Percentiles rank a stretch among this genome's conserved stretches.
These are phyloP conservation scores for Talaromyces trachyspermus DNA, from an alignment of 495 filamentous ascomycete species.

Conservation along the genomic window DNA sequence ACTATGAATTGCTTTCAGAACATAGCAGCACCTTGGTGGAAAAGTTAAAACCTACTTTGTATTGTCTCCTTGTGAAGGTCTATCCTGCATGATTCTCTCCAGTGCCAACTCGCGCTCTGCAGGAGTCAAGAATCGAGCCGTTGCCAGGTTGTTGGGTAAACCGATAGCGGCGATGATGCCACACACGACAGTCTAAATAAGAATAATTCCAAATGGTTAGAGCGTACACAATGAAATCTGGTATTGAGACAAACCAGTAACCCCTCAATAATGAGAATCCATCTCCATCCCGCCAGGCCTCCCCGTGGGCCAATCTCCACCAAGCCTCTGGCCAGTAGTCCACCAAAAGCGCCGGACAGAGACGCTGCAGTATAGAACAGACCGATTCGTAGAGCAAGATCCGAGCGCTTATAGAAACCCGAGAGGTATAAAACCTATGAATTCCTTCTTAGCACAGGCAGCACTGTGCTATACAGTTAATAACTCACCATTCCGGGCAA, in stretches of 20 bases:
- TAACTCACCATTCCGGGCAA: slow-evolving; percentile 60
- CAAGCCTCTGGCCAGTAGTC: slow-evolving; percentile 57
- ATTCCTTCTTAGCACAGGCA: neutral
- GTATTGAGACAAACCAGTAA: slow-evolving; percentile 31
- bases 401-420: slow-evolving; percentile 62
- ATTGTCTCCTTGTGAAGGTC: slow-evolving; percentile 19
- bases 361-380: slow-evolving; percentile 69
- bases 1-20: neutral
- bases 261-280: slow-evolving; percentile 61
- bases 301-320: slow-evolving; percentile 51
- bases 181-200: slow-evolving; percentile 40
- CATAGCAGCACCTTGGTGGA: neutral
- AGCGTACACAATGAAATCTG: neutral
- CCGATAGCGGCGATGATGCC: slow-evolving; percentile 44
- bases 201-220: slow-evolving; percentile 23
- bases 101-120: slow-evolving; percentile 41
- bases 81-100: slow-evolving; percentile 32
- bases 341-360: slow-evolving; percentile 64
- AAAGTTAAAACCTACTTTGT: slow-evolving; percentile 17
- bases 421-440: slow-evolving; percentile 57
- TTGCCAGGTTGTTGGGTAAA: slow-evolving; percentile 47
- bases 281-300: slow-evolving; percentile 50
- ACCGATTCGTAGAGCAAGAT: slow-evolving; percentile 64
- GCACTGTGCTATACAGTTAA: neutral
- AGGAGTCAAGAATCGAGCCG: slow-evolving; percentile 41